A percentile compares a stretch with the other conserved stretches of the same genome.
phyloP scores from a whole-genome alignment of 257 asterid species.

The Plectranthus barbatus region DNA sequence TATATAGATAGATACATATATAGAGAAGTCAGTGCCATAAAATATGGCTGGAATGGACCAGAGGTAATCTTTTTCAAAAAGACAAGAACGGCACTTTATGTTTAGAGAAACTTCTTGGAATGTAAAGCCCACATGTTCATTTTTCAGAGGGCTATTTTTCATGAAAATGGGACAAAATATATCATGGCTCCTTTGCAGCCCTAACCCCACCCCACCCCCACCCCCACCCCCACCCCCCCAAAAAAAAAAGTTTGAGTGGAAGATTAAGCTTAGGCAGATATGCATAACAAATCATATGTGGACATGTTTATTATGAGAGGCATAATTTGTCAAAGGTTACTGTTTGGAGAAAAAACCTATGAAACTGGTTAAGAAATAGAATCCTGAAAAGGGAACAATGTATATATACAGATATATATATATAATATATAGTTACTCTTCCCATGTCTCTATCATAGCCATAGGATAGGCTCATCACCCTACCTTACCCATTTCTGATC shows the following conservation, averaged over 20 bases:
- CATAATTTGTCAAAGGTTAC: neutral
- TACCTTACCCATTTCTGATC: too few relatives aligned
- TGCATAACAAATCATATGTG: neutral
- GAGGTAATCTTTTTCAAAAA: too few relatives aligned
- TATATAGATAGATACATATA: too few relatives aligned
- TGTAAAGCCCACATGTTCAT: neutral
- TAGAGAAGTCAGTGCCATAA: neutral
- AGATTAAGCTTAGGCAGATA: neutral
- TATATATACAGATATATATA: too few relatives aligned
- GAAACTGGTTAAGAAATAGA: neutral
- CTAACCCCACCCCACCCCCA: too few relatives aligned
- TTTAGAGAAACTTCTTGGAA: slow-evolving; percentile 25
- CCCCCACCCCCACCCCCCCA: too few relatives aligned
- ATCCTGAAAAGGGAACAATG: slow-evolving; percentile 4
- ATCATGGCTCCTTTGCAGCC: slow-evolving; percentile 3
- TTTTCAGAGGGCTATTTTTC: slow-evolving; percentile 2
- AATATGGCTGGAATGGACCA: too few relatives aligned
- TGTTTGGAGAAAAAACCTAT: too few relatives aligned
- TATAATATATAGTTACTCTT: too few relatives aligned
- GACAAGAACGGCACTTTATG: neutral
- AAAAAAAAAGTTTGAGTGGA: too few relatives aligned
- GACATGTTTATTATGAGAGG: neutral
- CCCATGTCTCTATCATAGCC: too few relatives aligned
- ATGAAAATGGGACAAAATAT: neutral
- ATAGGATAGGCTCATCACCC: neutral